A percentile compares a stretch with the other conserved stretches of the same genome.
Conservation (phyloP, 108 stramenopile species). For the Nitzschia putrida region DNA sequence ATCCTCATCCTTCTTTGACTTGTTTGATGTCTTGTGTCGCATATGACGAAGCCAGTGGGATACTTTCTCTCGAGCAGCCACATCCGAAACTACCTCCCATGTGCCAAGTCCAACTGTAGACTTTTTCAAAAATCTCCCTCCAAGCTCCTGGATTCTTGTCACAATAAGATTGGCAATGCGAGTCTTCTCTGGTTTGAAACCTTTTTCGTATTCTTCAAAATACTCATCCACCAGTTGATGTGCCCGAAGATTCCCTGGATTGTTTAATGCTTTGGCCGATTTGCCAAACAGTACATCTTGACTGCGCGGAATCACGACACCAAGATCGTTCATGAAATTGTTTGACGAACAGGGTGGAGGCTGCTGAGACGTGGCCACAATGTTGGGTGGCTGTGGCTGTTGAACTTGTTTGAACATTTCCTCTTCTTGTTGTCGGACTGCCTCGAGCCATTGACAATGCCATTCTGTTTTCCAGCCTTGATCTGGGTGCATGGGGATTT, state of each 20-base stretch:
- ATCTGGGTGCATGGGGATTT: not conserved
- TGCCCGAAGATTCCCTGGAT: conserved; percentile 17
- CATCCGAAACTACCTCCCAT: conserved; percentile 18
- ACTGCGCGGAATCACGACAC: not conserved
- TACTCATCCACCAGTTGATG: conserved; percentile 8
- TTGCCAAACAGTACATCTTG: conserved; percentile 35
- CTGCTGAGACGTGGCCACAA: too few species aligned
- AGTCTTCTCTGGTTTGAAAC: conserved; percentile 27
- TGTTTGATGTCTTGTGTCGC: not conserved
- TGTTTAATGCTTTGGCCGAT: not conserved
- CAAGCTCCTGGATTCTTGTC: conserved; percentile 8
- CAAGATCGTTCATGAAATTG: too few species aligned
- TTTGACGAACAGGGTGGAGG: too few species aligned
- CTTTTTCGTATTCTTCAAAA: conserved; percentile 18
- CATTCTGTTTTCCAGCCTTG: conserved; percentile 7
- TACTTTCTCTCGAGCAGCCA: conserved; percentile 19
- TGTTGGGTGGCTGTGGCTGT: not conserved
- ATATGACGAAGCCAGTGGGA: conserved; percentile 17
- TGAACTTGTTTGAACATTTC: not conserved
- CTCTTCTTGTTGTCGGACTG: conserved; percentile 1
- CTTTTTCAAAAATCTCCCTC: conserved; percentile 26
- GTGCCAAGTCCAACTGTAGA: not conserved
- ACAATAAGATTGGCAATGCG: conserved; percentile 24
- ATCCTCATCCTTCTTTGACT: too few species aligned
- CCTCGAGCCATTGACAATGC: conserved; percentile 19